Evolutionary conservation across 179 eudicot species (phyloP).

Genomic region (Actinidia chinensis): DNA sequence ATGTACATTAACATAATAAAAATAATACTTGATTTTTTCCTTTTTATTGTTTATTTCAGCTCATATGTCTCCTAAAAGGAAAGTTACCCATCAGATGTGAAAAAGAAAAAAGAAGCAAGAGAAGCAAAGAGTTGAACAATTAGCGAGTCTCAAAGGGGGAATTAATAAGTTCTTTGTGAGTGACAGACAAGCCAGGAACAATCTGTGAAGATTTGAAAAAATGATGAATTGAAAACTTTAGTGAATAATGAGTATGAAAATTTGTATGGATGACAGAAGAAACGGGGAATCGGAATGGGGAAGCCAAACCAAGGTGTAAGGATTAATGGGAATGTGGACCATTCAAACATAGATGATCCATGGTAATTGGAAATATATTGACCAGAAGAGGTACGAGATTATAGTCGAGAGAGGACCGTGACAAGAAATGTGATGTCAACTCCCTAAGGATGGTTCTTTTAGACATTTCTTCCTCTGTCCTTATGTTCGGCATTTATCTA

Average conservation of each 20-base stretch:
- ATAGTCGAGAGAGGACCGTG: background rate
- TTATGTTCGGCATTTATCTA: background rate
- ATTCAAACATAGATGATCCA: background rate
- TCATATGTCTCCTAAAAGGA: too few relatives aligned
- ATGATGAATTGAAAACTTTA: background rate
- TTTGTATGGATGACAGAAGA: background rate
- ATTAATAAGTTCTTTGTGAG: background rate
- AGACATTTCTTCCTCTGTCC: background rate
- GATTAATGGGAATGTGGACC: background rate
- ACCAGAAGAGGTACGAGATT: background rate
- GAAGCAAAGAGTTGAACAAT: background rate
- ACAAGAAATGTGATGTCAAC: background rate
- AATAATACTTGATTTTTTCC: too few relatives aligned
- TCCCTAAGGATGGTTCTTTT: background rate
- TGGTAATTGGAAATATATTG: background rate
- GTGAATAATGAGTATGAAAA: background rate
- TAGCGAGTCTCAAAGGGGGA: background rate
- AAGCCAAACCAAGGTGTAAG: background rate
- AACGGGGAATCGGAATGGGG: background rate
- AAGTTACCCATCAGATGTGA: too few relatives aligned
- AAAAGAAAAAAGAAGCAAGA: background rate
- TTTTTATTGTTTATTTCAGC: too few relatives aligned
- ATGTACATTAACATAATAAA: too few relatives aligned
- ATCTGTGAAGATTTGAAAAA: too few relatives aligned
- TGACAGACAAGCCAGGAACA: background rate